Conservation (phyloP, 1,284 basidiomycete species). For the Trametes versicolor region DNA sequence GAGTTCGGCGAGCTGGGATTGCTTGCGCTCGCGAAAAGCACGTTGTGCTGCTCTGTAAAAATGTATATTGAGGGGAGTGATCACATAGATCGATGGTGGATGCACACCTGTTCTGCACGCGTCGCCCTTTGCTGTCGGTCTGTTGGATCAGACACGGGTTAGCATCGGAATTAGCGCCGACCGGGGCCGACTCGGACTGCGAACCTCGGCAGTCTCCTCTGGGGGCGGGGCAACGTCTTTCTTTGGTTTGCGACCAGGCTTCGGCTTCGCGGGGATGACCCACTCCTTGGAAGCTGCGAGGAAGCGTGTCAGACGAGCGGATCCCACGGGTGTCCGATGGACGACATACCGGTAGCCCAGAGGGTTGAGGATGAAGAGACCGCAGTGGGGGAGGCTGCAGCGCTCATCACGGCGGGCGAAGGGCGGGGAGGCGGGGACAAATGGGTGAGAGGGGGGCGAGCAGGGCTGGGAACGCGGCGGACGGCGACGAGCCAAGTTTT, state of each 20-base stretch:
- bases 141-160: constrained; percentile 38
- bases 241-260: constrained; percentile 91
- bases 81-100: constrained; percentile 21
- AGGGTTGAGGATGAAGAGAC: constrained; percentile 56
- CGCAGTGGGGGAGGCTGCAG: constrained; percentile 38
- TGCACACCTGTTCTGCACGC: constrained; percentile 79
- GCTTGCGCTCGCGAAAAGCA: constrained; percentile 91
- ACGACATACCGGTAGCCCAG: constrained; percentile 58
- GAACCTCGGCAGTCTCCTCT: constrained; percentile 59
- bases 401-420: constrained; percentile 39
- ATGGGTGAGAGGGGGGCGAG: constrained; percentile 30
- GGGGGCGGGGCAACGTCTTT: constrained; percentile 58
- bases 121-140: constrained; percentile 67
- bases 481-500: constrained; percentile 27
- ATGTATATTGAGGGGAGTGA: constrained; percentile 3
- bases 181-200: constrained; percentile 25
- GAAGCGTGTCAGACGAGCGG: constrained; percentile 47
- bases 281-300: constrained; percentile 85
- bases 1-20: constrained; percentile 89
- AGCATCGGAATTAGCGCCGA: constrained; percentile 34
- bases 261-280: constrained; percentile 90
- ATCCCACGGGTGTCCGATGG: constrained; percentile 26
- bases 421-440: constrained; percentile 20
- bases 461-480: constrained; percentile 34
- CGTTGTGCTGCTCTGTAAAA: constrained; percentile 83